Evolutionary conservation across 2,329 filamentous ascomycete genomes (phyloP), one percentile per base, ranked within the genome.

Genomic region (Cercospora brassicicola): DNA sequence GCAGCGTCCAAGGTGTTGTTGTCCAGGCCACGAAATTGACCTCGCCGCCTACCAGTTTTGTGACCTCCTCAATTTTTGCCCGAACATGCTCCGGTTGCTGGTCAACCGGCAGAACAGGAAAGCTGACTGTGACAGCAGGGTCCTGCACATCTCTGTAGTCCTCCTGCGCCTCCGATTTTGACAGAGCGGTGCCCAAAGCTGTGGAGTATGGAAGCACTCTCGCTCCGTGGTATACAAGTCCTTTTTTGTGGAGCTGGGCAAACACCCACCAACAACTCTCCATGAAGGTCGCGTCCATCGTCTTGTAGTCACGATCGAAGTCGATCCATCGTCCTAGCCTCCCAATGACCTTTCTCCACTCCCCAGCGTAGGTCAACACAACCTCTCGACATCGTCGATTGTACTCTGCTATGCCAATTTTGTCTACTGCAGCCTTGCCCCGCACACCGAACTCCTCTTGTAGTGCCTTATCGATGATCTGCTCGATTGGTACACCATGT

Each of bases 271-370:
- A 98, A 72, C 92, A 89, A 0, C 91, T 91, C 83, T 97, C 94
- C 94, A 97, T 98, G 82, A 96, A 98, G 20, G 84, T 89, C n/a
- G 90, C 86, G 79, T 98, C 91, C 93, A 97, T 97, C 39, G 93
- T 97, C 90, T 97, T 97, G 84, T 96, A 97, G 79, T 97, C 93
- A 75, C 96, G 95, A 81, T 98, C 94, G 75, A 98, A 97, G 81
- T 97, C 94, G 75, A 97, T 95, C 94, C 94, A 98, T 67, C 94
- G 90, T 66, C 94, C 94, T 48, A 98, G 82, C 69, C 94, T 86
- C 77, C 96, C 93, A 75, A 97, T 91, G 28, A 93, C 96, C 71
- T 89, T 83, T 75, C 93, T 88, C 94, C 94, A 98, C 79, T 97
- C 94, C 15, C 85, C 81, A 10, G 93, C 89, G 78, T 91, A 97